A percentile compares a stretch with the other conserved stretches of the same genome.
phyloP scores from a whole-genome alignment of 352 stramenopile genomes.

The Phytopythium chamaehyphon region DNA sequence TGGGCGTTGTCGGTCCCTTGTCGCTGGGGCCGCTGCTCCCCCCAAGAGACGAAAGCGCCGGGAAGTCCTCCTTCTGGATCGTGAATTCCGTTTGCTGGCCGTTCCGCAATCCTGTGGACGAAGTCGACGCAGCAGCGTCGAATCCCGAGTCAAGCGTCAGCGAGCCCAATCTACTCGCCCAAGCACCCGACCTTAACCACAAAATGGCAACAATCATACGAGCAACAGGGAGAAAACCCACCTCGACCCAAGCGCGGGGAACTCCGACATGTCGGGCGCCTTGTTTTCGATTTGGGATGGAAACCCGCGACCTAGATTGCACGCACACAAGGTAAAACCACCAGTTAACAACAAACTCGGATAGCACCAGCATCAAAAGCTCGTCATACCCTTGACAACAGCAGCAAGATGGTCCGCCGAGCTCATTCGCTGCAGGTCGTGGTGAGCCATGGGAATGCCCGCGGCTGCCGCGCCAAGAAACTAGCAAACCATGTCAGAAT shows the following conservation, averaged over 20 bases:
- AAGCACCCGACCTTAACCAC: constrained; percentile 2
- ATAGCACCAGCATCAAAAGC: background rate
- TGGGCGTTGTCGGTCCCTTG: constrained; percentile 36
- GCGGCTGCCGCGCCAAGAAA: constrained; percentile 47
- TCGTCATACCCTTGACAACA: constrained; percentile 25
- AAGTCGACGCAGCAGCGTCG: constrained; percentile 19
- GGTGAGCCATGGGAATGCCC: constrained; percentile 19
- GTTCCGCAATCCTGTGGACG: constrained; percentile 21
- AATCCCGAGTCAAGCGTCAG: constrained; percentile 50
- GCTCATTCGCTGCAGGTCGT: constrained; percentile 64
- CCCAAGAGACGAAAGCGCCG: constrained; percentile 69
- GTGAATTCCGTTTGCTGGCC: constrained; percentile 72
- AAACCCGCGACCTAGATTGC: constrained; percentile 51
- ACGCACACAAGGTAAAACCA: no score
- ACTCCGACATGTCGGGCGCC: constrained; percentile 81
- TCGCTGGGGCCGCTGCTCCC: constrained; percentile 28
- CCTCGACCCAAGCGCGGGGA: constrained; percentile 66
- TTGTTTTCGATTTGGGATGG: constrained; percentile 56
- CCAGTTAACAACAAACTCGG: background rate
- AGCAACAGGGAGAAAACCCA: constrained; percentile 9
- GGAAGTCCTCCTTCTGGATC: constrained; percentile 87
- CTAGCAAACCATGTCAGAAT: constrained; percentile 18
- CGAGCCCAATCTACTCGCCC: constrained; percentile 43
- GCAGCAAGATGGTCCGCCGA: constrained; percentile 29
- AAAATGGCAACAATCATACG: background rate